Evolutionary conservation across 1,284 basidiomycete genomes (phyloP).

Genomic region (Moniliella sp.): DNA sequence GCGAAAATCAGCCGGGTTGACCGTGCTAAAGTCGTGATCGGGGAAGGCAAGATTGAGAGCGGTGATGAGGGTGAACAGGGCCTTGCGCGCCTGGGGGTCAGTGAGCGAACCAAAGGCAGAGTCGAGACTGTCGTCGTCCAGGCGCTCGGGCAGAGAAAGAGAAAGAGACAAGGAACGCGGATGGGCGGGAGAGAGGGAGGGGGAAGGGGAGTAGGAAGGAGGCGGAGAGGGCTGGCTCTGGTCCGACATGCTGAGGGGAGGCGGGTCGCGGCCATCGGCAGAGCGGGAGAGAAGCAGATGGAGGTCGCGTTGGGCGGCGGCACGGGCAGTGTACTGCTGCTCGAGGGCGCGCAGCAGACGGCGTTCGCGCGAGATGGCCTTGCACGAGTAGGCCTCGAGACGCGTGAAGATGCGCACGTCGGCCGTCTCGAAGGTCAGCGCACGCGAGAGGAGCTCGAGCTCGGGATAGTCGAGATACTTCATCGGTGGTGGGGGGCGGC

Average conservation of each 20-base stretch:
- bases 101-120: slow-evolving; percentile 35
- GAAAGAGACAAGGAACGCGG: no score
- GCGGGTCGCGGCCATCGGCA: no score
- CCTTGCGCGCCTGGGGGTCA: slow-evolving; percentile 74
- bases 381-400: slow-evolving; percentile 92
- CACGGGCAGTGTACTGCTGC: no score
- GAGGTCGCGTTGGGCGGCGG: no score
- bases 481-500: no score
- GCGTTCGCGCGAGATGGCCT: slow-evolving; percentile 88
- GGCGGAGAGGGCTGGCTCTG: no score
- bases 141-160: no score
- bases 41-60: slow-evolving; percentile 92
- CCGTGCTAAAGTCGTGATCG: slow-evolving; percentile 85
- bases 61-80: slow-evolving; percentile 75
- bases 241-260: no score
- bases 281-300: no score
- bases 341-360: slow-evolving; percentile 70
- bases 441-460: slow-evolving; percentile 53
- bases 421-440: slow-evolving; percentile 50
- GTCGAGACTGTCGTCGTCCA: no score
- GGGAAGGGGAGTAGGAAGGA: no score
- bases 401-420: slow-evolving; percentile 77
- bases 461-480: slow-evolving; percentile 74
- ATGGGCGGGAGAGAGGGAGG: no score
- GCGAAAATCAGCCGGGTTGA: slow-evolving; percentile 65